phyloP scores from a whole-genome alignment of 768 basidiomycete species.

The Leccinum imitatum region DNA sequence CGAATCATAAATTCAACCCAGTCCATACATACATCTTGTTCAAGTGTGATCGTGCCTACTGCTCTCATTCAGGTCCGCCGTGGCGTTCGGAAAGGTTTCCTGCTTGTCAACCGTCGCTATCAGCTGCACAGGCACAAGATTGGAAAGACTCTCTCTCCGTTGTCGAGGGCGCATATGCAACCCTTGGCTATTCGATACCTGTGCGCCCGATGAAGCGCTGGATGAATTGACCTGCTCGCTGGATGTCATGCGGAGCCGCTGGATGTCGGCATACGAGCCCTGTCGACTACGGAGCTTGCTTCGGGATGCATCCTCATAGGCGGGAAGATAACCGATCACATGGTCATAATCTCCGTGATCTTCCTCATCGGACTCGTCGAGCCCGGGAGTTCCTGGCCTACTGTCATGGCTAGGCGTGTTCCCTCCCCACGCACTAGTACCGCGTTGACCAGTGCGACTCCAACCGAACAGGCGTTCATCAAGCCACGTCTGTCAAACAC shows the following conservation, averaged over 20 bases:
- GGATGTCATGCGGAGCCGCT: constrained; percentile 52
- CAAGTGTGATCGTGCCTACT: constrained; percentile 32
- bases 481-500: constrained; percentile 65
- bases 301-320: constrained; percentile 44
- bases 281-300: constrained; percentile 59
- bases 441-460: constrained; percentile 71
- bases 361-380: constrained; percentile 82
- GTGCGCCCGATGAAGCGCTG: constrained; percentile 17
- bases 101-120: constrained; percentile 57
- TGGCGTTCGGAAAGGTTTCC: constrained; percentile 63
- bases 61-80: constrained; percentile 63
- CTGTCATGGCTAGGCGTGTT: constrained; percentile 56
- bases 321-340: constrained; percentile 65
- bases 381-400: constrained; percentile 69
- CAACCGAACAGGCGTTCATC: constrained; percentile 94
- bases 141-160: constrained; percentile 63
- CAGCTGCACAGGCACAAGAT: constrained; percentile 60
- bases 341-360: constrained; percentile 91
- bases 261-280: constrained; percentile 81
- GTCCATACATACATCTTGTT: constrained; percentile 20
- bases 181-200: constrained; percentile 36
- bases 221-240: constrained; percentile 14
- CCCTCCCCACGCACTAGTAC: constrained; percentile 88
- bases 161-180: constrained; percentile 51
- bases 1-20: constrained; percentile 21